phyloP scores from a whole-genome alignment of 2,329 filamentous ascomycete species.

The Cladorrhinum sp. region DNA sequence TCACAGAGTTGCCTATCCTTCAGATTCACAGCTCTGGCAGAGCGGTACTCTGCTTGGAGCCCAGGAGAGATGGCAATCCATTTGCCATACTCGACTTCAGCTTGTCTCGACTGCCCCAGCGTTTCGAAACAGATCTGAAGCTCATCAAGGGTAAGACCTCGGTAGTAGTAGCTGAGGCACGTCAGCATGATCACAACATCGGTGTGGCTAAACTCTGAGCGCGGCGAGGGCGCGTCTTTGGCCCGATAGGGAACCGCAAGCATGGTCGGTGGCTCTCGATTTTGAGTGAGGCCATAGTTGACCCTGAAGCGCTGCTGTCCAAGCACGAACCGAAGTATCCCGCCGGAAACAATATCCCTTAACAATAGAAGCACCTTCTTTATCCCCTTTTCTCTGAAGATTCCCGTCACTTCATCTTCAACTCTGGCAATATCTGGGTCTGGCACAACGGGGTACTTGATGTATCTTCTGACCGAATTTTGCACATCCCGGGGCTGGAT shows the following conservation, averaged over 20 bases:
- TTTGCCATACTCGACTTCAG: conserved; percentile 52
- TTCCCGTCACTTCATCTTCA: conserved; percentile 30
- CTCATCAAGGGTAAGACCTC: conserved; percentile 49
- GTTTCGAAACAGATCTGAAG: conserved; percentile 47
- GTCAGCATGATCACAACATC: conserved; percentile 65
- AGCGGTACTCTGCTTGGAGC: background rate
- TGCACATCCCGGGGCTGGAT: conserved; percentile 35
- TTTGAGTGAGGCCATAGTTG: conserved; percentile 56
- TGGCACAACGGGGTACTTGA: conserved; percentile 37
- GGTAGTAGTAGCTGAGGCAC: conserved; percentile 64
- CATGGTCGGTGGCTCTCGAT: conserved; percentile 41
- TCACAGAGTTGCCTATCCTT: conserved; percentile 49
- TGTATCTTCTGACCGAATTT: conserved; percentile 32
- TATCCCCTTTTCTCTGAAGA: conserved; percentile 38
- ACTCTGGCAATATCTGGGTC: conserved; percentile 33
- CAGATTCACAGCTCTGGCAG: conserved; percentile 51
- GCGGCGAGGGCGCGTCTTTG: conserved; percentile 60
- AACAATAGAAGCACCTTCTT: conserved; percentile 50
- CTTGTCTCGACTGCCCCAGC: conserved; percentile 55
- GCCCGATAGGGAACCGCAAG: conserved; percentile 60
- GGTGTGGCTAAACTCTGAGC: conserved; percentile 66
- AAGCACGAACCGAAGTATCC: conserved; percentile 58
- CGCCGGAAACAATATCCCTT: conserved; percentile 59
- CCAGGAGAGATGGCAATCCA: conserved; percentile 46
- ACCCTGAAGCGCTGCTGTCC: conserved; percentile 65